Evolutionary conservation across 495 filamentous ascomycete species (phyloP), one percentile per base, ranked within the genome.

Genomic region (Daldinia concentrica): DNA sequence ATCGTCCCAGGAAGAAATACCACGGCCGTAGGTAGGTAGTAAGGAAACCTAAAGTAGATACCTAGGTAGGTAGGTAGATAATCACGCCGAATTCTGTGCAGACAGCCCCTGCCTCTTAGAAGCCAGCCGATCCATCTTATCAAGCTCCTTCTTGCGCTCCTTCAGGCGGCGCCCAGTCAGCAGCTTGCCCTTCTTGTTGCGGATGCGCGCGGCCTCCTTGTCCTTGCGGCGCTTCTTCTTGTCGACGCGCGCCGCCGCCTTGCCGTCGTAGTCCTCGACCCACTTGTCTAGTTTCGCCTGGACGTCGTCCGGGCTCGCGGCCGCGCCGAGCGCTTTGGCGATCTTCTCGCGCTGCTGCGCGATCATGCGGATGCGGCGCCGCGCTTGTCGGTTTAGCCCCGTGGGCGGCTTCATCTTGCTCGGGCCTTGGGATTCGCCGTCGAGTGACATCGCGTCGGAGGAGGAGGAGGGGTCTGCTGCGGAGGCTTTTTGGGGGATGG

Each of bases 331-430:
- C 14, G 55, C 37, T 50, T 73, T 67, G 37, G 61, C 66, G 70
- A 77, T 64, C 9, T 15, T 32, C 60, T 66, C 58, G 34, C 69
- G 68, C 32, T 75, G 68, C 24, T 22, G 27, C 24, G 73, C 76
- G 32, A 81, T 77, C 29, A 77, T 43, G n/a, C 27, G 39, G 52
- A 72, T 39, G 5, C 74, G 74, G 17, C 79, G 71, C 8, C 77
- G 76, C 5, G 56, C 73, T 22, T 19, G 7, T 9, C 77, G 67
- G 64, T 74, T 77, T 19, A 70, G 64, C 0, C 59, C 73, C 7
- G 36, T 64, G 7, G 59, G 63, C 6, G 57, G 29, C 14, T 58
- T 15, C 48, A 27, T 51, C 12, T 12, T 45, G 4, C 51, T 56
- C 17, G 11, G 9, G n/a, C 14, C 29, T 64, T 34, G 58, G 24